Evolutionary conservation across 805 yeast species (phyloP), one percentile per base, ranked within the genome.

Genomic region (Komagataella kurtzmanii): DNA sequence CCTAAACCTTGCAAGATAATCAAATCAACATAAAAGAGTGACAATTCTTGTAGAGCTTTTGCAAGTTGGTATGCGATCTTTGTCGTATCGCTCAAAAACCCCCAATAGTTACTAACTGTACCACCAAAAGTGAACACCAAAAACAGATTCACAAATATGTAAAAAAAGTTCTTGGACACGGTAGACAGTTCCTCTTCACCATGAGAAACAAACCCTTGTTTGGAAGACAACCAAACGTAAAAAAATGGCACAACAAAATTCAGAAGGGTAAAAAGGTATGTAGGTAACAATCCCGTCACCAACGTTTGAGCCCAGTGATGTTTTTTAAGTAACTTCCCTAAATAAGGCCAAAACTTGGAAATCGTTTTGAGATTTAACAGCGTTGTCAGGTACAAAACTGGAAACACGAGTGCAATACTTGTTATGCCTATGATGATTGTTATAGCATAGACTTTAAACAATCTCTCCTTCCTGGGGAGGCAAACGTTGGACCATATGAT

Each of bases 81-180:
- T 1, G 95, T 85, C 1, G 97, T 88, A 61, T 93, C 98, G 62
- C 88, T 85, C 50, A 90, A 71, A 55, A 81, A 80, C 46, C 85
- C 83, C 87, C 88, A 81, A 56, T 80, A 80, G 57, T 81, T 80
- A 5, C 93, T 81, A 1, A 93, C 91, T 0, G 97, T 88, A 56
- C 97, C 96, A 6, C 95, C 95, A 60, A 90, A 76, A 1, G 98
- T 91, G 70, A 93, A 93, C 24, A 91, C 96, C 61, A 91, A 72
- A 62, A 91, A 93, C 76, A 93, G 74, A 65, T 91, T 91, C 56
- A 91, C 95, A 68, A 93, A 93, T 44, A 90, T 85, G 66, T 89
- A 93, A 64, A 93, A 90, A 68, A 90, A 91, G 70, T 93, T 93
- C 67, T 91, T 91, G 24, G 93, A 81, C 2, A 91, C 95, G 21